These are phyloP conservation scores for Cladosporium austrohemisphaericum DNA, from an alignment of 2,329 filamentous ascomycete species.

Conservation along the genomic window DNA sequence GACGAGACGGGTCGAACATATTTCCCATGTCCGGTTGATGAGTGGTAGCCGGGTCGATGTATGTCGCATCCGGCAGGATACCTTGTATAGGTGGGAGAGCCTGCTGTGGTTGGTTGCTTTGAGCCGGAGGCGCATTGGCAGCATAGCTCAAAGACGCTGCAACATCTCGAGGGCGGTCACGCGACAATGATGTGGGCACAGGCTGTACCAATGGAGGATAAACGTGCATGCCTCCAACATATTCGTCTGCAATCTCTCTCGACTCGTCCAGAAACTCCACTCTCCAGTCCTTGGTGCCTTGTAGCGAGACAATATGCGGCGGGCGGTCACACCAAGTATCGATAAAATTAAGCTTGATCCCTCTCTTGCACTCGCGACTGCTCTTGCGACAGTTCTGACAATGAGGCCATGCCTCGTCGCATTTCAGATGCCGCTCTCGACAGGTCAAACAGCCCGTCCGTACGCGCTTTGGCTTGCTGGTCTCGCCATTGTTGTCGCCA, in stretches of 20 bases:
- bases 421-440: conserved; percentile 84
- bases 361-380: conserved; percentile 77
- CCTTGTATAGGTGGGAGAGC: conserved; percentile 51
- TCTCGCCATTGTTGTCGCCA: conserved; percentile 30
- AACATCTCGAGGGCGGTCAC: conserved; percentile 24
- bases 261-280: conserved; percentile 86
- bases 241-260: conserved; percentile 83
- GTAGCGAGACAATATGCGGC: conserved; percentile 52
- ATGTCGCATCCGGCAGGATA: conserved; percentile 44
- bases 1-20: conserved; percentile 37
- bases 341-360: conserved; percentile 85
- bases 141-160: conserved; percentile 4
- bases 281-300: conserved; percentile 61
- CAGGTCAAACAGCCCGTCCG: conserved; percentile 90
- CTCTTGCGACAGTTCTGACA: conserved; percentile 85
- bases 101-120: conserved; percentile 40
- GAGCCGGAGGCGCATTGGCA: conserved; percentile 22
- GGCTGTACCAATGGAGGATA: conserved; percentile 53
- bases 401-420: conserved; percentile 67
- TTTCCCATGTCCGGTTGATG: conserved; percentile 33
- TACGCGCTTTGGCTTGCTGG: conserved; percentile 72
- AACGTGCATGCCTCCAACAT: conserved; percentile 69
- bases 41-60: conserved; percentile 24
- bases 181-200: conserved; percentile 30
- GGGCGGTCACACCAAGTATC: conserved; percentile 72